Percentiles rank a stretch among this genome's conserved stretches.
phyloP scores from a whole-genome alignment of 257 asterid genomes.

The Solanum chmielewskii region DNA sequence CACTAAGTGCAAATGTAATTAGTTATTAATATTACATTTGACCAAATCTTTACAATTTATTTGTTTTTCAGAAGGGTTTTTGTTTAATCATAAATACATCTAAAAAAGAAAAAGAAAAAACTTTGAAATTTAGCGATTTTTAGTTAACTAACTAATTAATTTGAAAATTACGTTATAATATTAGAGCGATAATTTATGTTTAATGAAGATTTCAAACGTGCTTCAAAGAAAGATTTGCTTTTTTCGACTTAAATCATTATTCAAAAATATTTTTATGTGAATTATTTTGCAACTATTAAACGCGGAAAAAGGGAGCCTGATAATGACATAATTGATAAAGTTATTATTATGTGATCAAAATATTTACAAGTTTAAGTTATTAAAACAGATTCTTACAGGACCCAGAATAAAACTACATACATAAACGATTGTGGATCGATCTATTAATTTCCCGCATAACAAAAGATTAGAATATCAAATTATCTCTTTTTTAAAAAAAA shows the following conservation, averaged over 20 bases:
- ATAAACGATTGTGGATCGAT: neutral
- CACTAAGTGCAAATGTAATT: too few species aligned
- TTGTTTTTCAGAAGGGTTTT: too few species aligned
- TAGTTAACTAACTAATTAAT: too few species aligned
- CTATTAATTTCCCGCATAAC: neutral
- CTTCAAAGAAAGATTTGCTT: neutral
- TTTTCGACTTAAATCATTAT: too few species aligned
- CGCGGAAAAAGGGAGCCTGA: fast-evolving
- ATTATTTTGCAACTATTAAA: neutral
- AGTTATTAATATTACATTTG: too few species aligned
- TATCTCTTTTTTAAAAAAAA: neutral
- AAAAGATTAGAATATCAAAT: neutral
- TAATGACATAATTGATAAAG: neutral
- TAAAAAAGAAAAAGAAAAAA: too few species aligned
- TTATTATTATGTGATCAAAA: neutral
- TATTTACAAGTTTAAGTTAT: neutral
- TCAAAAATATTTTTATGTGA: neutral
- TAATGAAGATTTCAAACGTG: neutral
- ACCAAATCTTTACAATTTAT: too few species aligned
- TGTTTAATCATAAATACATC: too few species aligned
- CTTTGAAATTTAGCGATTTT: too few species aligned
- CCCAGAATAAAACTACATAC: neutral
- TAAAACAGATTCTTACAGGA: neutral
- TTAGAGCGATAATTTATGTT: neutral
- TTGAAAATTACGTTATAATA: neutral